Conservation (phyloP, 768 basidiomycete genomes). For the Lactifluus echinatus region DNA sequence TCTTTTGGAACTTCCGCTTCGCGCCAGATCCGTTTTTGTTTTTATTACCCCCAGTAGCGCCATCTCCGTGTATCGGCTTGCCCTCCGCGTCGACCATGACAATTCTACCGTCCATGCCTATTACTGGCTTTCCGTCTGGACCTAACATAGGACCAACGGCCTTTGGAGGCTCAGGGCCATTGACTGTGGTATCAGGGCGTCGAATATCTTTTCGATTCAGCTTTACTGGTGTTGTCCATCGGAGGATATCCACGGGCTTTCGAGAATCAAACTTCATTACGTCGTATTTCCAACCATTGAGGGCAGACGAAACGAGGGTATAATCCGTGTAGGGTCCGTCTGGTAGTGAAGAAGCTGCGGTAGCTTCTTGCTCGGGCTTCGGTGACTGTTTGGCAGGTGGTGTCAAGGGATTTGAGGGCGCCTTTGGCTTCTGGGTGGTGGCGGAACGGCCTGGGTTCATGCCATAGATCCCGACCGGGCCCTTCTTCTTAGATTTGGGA, state of each 20-base stretch:
- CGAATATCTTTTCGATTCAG: slow-evolving; percentile 80
- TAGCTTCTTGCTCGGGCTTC: slow-evolving; percentile 6
- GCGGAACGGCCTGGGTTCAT: slow-evolving; percentile 8
- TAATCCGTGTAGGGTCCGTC: slow-evolving; percentile 68
- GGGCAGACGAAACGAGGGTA: slow-evolving; percentile 66
- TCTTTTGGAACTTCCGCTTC: slow-evolving; percentile 76
- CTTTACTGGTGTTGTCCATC: slow-evolving; percentile 70
- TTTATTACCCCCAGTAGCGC: slow-evolving; percentile 37
- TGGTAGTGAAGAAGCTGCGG: slow-evolving; percentile 35
- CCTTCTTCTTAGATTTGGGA: slow-evolving; percentile 19
- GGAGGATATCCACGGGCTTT: slow-evolving; percentile 57
- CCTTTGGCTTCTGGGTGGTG: slow-evolving; percentile 12
- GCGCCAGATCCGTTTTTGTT: slow-evolving; percentile 26
- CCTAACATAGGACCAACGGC: slow-evolving; percentile 71
- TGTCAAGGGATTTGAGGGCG: slow-evolving; percentile 11
- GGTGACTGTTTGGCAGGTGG: slow-evolving; percentile 12
- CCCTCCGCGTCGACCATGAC: slow-evolving; percentile 82
- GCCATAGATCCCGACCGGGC: slow-evolving; percentile 9
- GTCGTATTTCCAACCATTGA: slow-evolving; percentile 87
- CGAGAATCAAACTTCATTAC: slow-evolving; percentile 86
- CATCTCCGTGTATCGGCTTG: slow-evolving; percentile 47
- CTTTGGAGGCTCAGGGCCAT: slow-evolving; percentile 30
- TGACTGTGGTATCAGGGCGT: slow-evolving; percentile 35
- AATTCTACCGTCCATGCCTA: slow-evolving; percentile 64
- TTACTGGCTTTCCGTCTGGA: slow-evolving; percentile 74